phyloP scores from a whole-genome alignment of 2,329 filamentous ascomycete species.

The Sclerotiophoma versabilis region DNA sequence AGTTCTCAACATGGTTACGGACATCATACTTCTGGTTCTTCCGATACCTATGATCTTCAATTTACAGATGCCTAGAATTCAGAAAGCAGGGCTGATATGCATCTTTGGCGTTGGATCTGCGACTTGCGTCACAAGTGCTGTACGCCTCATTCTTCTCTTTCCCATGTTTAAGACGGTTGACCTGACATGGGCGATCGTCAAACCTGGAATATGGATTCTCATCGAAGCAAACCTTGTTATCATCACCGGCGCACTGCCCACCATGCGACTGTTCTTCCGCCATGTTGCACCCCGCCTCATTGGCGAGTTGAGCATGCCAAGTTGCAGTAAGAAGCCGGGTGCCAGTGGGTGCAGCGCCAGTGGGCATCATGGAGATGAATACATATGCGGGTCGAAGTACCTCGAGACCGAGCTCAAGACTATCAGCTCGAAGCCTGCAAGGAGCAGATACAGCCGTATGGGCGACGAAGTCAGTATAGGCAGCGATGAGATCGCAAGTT shows the following conservation, averaged over 20 bases:
- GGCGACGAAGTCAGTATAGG: constrained; percentile 14
- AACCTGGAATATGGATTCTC: constrained; percentile 29
- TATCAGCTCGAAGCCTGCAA: constrained; percentile 4
- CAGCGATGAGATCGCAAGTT: constrained; percentile 18
- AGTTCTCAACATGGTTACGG: constrained; percentile 29
- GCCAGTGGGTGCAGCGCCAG: background rate
- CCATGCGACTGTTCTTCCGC: constrained; percentile 51
- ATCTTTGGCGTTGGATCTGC: constrained; percentile 29
- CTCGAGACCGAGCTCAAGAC: constrained; percentile 15
- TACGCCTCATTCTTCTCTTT: constrained; percentile 6
- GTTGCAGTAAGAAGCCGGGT: background rate
- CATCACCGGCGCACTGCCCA: constrained; percentile 52
- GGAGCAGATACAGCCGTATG: constrained; percentile 11
- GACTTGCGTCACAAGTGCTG: constrained; percentile 12
- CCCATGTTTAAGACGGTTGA: constrained; percentile 17
- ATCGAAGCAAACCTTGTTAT: constrained; percentile 53
- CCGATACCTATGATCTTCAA: constrained; percentile 30
- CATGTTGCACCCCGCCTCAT: constrained; percentile 43
- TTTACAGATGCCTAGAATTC: constrained; percentile 22
- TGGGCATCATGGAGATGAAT: constrained; percentile 1
- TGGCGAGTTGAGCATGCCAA: constrained; percentile 17
- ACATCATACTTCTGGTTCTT: constrained; percentile 25
- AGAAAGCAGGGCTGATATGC: constrained; percentile 27
- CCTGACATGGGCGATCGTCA: constrained; percentile 24
- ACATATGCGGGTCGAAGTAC: background rate